Evolutionary conservation across 169 alveolate genomes (phyloP), one percentile per base, ranked within the genome.

Genomic region (Cryptosporidium ryanae): DNA sequence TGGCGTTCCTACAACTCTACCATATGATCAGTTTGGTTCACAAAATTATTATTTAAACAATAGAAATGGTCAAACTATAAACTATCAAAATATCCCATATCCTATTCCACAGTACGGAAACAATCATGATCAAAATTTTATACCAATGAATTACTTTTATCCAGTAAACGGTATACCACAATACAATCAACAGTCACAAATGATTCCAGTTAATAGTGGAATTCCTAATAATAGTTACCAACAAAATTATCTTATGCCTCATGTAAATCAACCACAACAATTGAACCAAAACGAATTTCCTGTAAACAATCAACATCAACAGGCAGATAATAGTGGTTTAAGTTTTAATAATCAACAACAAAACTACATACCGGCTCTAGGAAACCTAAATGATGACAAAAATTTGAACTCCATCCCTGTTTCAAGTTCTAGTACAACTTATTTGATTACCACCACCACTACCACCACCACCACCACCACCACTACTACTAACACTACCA

Each of bases 11-110:
- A 49, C 66, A 21, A 66, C 52, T 5, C 17, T 68, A 52, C 83
- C 83, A 17, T 68, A 68, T 52, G 83, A 68, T 38, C 83, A 68
- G 18, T 68, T 68, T 49, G 83, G 83, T 5, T 25, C 65, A 15
- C 83, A 64, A 17, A 21, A 23, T 18, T 29, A 49, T 68, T 18
- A 18, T 4, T 68, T 49, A 23, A 29, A 54, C 21, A 44, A 43
- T 6, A 55, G 83, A 52, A 34, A 34, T 34, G 83, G 32, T 6
- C 32, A 17, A 34, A 50, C 12, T 49, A 31, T 8, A 49, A 68
- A 68, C 83, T 13, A 8, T 50, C 34, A 52, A n/a, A 52, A 52
- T 12, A 17, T 21, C 5, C 63, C 0, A n/a, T n/a, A 52, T 52
- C 27, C 27, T 52, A 52, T n/a, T 52, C 63, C 63, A 52, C 21